phyloP scores from a whole-genome alignment of 345 rosid genomes.

The Lenwebbia sp. region DNA sequence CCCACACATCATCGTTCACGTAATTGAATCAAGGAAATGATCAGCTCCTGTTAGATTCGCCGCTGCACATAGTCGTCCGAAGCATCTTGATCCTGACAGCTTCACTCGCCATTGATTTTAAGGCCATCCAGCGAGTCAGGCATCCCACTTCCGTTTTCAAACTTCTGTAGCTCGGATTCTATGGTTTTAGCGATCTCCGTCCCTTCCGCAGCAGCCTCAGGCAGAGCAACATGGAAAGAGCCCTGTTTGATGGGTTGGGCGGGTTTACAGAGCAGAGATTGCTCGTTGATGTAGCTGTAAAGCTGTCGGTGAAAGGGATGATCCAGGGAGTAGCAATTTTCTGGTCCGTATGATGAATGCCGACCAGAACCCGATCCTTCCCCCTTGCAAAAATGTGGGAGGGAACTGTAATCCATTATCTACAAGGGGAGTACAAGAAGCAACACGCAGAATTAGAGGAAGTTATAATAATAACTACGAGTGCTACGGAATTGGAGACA shows the following conservation, averaged over 20 bases:
- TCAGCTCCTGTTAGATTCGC: neutral
- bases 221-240: conserved; percentile 78
- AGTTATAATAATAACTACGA: neutral
- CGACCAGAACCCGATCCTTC: conserved; percentile 84
- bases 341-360: conserved; percentile 16
- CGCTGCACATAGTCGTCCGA: neutral
- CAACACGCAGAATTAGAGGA: neutral
- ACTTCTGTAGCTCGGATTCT: conserved; percentile 66
- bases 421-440: conserved; percentile 8
- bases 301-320: conserved; percentile 91
- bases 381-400: conserved; percentile 82
- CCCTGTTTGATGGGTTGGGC: conserved; percentile 61
- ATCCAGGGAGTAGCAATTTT: conserved; percentile 53
- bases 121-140: conserved; percentile 14
- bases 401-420: conserved; percentile 75
- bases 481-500: neutral
- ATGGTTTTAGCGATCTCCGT: conserved; percentile 55
- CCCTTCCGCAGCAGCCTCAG: conserved; percentile 55
- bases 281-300: conserved; percentile 72
- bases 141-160: conserved; percentile 34
- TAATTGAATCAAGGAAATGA: neutral
- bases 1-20: neutral
- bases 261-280: conserved; percentile 20
- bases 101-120: conserved; percentile 14
- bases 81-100: neutral